Evolutionary conservation across 148 eudicot species (phyloP).

Genomic region (Gaultheria prostrata): DNA sequence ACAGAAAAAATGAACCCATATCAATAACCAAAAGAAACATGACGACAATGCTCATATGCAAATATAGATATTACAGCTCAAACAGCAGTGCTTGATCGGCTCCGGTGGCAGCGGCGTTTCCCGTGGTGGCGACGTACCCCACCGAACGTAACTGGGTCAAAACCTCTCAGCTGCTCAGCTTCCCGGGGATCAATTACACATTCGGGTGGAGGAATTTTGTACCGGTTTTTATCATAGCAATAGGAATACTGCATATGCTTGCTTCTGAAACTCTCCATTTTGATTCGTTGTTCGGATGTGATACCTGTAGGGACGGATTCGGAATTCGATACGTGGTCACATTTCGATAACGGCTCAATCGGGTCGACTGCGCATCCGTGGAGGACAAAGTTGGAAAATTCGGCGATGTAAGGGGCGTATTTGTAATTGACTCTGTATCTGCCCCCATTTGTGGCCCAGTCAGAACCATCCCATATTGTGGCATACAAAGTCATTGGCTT

Average conservation of each 20-base stretch:
- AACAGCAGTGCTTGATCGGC: slow-evolving; percentile 17
- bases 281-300: slow-evolving; percentile 40
- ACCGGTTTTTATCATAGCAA: slow-evolving; percentile 69
- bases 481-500: slow-evolving; percentile 90
- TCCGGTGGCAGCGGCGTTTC: slow-evolving; percentile 49
- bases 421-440: slow-evolving; percentile 73
- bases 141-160: slow-evolving; percentile 72
- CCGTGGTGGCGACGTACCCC: slow-evolving; percentile 45
- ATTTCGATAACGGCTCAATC: slow-evolving; percentile 37
- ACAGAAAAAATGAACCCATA: slow-evolving; percentile 13
- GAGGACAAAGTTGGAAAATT: slow-evolving; percentile 72
- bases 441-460: slow-evolving; percentile 96
- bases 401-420: slow-evolving; percentile 80
- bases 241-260: slow-evolving; percentile 80
- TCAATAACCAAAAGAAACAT: neutral
- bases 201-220: slow-evolving; percentile 58
- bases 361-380: slow-evolving; percentile 91
- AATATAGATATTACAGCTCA: slow-evolving; percentile 1
- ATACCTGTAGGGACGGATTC: slow-evolving; percentile 35
- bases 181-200: slow-evolving; percentile 57
- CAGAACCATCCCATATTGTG: slow-evolving; percentile 93
- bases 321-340: slow-evolving; percentile 30
- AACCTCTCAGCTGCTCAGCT: slow-evolving; percentile 55
- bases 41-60: slow-evolving; percentile 1
- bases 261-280: slow-evolving; percentile 62